phyloP scores from a whole-genome alignment of 306 rosid species.

The Cucurbita argyrosperma region DNA sequence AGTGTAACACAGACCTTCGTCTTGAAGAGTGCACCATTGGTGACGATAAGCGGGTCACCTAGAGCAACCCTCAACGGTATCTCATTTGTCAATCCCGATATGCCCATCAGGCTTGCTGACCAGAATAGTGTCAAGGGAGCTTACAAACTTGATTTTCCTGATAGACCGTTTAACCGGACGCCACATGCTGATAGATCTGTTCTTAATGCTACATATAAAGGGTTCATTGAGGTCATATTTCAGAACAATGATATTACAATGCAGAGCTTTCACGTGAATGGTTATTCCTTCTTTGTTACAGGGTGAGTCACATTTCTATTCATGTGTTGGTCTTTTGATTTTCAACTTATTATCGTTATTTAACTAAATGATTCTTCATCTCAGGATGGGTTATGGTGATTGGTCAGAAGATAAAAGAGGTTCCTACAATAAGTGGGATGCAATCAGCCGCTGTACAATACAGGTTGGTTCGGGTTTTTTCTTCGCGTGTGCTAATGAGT shows the following conservation, averaged over 20 bases:
- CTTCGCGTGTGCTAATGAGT: not conserved
- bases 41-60: slow-evolving; percentile 25
- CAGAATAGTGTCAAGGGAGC: slow-evolving; percentile 37
- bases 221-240: slow-evolving; percentile 69
- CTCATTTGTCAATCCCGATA: slow-evolving; percentile 53
- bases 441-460: slow-evolving; percentile 52
- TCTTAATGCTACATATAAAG: slow-evolving; percentile 70
- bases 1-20: slow-evolving; percentile 60
- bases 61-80: slow-evolving; percentile 68
- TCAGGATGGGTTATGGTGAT: slow-evolving; percentile 60
- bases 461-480: slow-evolving; percentile 39
- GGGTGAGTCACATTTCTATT: slow-evolving; percentile 36
- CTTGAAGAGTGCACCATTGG: slow-evolving; percentile 37
- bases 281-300: slow-evolving; percentile 61
- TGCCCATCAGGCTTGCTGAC: slow-evolving; percentile 85
- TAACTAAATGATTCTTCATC: slow-evolving; percentile 1
- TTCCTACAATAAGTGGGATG: slow-evolving; percentile 76
- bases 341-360: not conserved
- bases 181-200: slow-evolving; percentile 53
- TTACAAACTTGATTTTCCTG: slow-evolving; percentile 79
- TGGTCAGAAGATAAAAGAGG: slow-evolving; percentile 61
- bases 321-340: not conserved
- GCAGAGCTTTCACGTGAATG: slow-evolving; percentile 70
- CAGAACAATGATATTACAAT: slow-evolving; percentile 66
- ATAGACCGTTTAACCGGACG: slow-evolving; percentile 36